Evolutionary conservation across 2,329 filamentous ascomycete genomes (phyloP).

Genomic region (Diaporthe vexans): DNA sequence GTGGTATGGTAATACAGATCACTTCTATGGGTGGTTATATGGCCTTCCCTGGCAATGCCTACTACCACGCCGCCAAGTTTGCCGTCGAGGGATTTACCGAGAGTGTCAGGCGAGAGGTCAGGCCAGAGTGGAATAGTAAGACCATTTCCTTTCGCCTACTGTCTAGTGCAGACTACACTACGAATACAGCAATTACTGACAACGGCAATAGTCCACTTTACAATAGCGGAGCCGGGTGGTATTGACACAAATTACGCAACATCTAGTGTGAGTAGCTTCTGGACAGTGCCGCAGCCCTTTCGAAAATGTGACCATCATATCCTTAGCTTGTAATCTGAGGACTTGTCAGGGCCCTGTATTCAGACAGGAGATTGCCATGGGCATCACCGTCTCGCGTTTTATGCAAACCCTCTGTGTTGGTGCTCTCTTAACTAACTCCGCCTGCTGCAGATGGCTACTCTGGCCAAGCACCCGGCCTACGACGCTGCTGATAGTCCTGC

Average conservation of each 20-base stretch:
- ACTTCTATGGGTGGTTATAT: constrained; percentile 64
- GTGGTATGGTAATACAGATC: constrained; percentile 68
- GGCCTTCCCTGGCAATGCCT: constrained; percentile 52
- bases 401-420: no score
- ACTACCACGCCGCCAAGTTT: constrained; percentile 60
- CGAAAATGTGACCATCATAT: no score
- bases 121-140: constrained; percentile 58
- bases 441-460: constrained; percentile 46
- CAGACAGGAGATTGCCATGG: no score
- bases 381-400: no score
- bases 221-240: constrained; percentile 58
- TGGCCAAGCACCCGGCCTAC: constrained; percentile 57
- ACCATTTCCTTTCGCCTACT: constrained; percentile 43
- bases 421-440: no score
- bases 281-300: no score
- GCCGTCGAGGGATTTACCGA: constrained; percentile 63
- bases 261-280: constrained; percentile 37
- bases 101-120: constrained; percentile 58
- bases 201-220: constrained; percentile 53
- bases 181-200: background rate
- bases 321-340: no score
- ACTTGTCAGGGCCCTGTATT: no score
- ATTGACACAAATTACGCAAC: constrained; percentile 54
- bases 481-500: constrained; percentile 50
- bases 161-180: constrained; percentile 31